A percentile compares a stretch with the other conserved stretches of the same genome.
These are phyloP conservation scores for Cryptosporidium viatorum DNA, from an alignment of 169 alveolate species.

Conservation along the genomic window DNA sequence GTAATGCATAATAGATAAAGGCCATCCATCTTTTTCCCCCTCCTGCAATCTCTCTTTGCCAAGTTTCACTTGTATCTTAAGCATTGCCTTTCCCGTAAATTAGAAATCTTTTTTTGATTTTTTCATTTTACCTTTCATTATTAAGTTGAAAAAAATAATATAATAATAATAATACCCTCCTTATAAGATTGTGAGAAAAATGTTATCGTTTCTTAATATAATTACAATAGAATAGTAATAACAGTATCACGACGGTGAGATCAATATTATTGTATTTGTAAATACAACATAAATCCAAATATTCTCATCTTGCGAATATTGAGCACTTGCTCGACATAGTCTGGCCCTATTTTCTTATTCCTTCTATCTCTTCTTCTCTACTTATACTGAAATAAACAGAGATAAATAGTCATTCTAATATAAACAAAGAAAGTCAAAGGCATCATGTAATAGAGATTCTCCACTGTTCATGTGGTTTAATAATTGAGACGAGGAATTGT, in stretches of 20 bases:
- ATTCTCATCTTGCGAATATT: background rate
- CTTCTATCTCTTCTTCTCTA: background rate
- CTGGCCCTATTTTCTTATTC: background rate
- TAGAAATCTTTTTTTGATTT: background rate
- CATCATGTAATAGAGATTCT: background rate
- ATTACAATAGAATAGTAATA: constrained; percentile 2
- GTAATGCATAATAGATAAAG: background rate
- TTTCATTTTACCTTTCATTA: background rate
- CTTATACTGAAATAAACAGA: background rate
- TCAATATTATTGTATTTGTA: background rate
- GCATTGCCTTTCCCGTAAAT: background rate
- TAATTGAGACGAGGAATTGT: background rate
- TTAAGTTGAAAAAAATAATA: background rate
- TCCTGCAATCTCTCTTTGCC: background rate
- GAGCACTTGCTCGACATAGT: background rate
- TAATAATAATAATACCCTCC: constrained; percentile 1
- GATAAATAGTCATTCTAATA: background rate
- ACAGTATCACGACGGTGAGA: background rate
- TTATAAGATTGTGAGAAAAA: constrained; percentile 6
- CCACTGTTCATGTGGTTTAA: background rate
- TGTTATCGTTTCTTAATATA: background rate
- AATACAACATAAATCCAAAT: background rate
- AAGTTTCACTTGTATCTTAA: background rate
- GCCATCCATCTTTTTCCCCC: background rate
- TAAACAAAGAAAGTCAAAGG: constrained; percentile 1